These are phyloP conservation scores for Metschnikowia kunwiensis DNA, from an alignment of 805 yeast genomes.

Conservation along the genomic window DNA sequence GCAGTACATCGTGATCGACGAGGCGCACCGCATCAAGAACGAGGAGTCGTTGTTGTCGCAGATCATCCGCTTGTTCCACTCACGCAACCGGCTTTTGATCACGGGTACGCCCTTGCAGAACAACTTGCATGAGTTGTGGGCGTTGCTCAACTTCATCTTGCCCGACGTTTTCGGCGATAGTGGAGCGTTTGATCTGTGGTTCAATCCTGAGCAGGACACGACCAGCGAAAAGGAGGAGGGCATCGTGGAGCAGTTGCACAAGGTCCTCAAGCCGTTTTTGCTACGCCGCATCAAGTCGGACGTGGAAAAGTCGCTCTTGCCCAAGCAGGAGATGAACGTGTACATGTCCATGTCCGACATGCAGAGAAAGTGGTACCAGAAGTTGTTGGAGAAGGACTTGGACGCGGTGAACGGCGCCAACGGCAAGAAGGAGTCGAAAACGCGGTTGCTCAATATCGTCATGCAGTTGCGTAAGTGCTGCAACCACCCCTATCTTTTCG, in stretches of 20 bases:
- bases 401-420: constrained; percentile 84
- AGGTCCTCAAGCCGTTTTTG: constrained; percentile 71
- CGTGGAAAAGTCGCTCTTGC: constrained; percentile 75
- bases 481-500: constrained; percentile 80
- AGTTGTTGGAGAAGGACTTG: constrained; percentile 71
- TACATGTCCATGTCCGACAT: constrained; percentile 74
- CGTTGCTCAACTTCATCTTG: constrained; percentile 66
- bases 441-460: constrained; percentile 72
- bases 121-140: constrained; percentile 79
- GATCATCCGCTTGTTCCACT: constrained; percentile 68
- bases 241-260: constrained; percentile 67
- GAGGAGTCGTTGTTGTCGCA: constrained; percentile 72
- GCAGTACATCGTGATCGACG: constrained; percentile 78
- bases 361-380: constrained; percentile 78
- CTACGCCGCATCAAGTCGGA: constrained; percentile 75
- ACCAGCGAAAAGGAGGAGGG: constrained; percentile 40
- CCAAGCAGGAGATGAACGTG: constrained; percentile 70
- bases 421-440: constrained; percentile 72
- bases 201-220: constrained; percentile 41
- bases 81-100: constrained; percentile 65
- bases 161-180: constrained; percentile 79
- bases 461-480: constrained; percentile 86
- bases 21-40: constrained; percentile 79
- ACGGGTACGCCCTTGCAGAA: constrained; percentile 85
- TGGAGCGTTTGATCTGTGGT: constrained; percentile 75